Percentiles rank a stretch among this genome's conserved stretches.
Conservation (phyloP, 352 stramenopile species). For the Phytopythium vexans region DNA sequence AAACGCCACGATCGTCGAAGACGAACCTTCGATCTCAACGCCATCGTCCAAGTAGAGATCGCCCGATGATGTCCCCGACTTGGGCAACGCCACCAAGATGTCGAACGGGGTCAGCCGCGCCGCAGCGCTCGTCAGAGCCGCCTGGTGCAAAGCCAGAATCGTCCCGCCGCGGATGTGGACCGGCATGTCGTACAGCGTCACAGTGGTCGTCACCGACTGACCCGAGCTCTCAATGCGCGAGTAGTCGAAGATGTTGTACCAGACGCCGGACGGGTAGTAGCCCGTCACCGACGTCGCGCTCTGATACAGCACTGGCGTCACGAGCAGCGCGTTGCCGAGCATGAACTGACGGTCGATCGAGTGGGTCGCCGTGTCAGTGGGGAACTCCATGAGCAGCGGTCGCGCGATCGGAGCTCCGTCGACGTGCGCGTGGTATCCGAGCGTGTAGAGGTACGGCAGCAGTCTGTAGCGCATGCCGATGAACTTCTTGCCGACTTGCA, state of each 20-base stretch:
- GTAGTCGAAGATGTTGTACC: constrained; percentile 64
- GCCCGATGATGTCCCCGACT: constrained; percentile 16
- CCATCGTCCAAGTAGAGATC: constrained; percentile 59
- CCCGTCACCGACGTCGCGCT: constrained; percentile 37
- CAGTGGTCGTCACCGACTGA: constrained; percentile 19
- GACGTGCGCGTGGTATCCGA: constrained; percentile 53
- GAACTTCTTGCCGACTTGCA: constrained; percentile 49
- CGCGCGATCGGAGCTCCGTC: constrained; percentile 46
- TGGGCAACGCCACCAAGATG: constrained; percentile 37
- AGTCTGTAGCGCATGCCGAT: constrained; percentile 68
- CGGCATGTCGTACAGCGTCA: constrained; percentile 57
- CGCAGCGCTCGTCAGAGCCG: constrained; percentile 37
- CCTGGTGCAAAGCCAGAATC: constrained; percentile 46
- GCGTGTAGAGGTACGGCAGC: constrained; percentile 78
- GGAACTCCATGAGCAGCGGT: constrained; percentile 67
- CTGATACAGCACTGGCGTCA: constrained; percentile 57
- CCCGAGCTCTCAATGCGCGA: constrained; percentile 26
- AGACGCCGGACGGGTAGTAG: constrained; percentile 40
- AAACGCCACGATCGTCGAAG: constrained; percentile 36
- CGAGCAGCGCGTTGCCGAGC: constrained; percentile 27
- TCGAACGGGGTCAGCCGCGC: constrained; percentile 46
- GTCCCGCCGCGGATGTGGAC: constrained; percentile 49
- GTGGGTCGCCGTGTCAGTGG: constrained; percentile 29
- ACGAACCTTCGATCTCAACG: constrained; percentile 30
- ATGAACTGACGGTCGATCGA: constrained; percentile 52